These are phyloP conservation scores for Pythium utonaiense DNA, from an alignment of 352 stramenopile genomes.

Conservation along the genomic window DNA sequence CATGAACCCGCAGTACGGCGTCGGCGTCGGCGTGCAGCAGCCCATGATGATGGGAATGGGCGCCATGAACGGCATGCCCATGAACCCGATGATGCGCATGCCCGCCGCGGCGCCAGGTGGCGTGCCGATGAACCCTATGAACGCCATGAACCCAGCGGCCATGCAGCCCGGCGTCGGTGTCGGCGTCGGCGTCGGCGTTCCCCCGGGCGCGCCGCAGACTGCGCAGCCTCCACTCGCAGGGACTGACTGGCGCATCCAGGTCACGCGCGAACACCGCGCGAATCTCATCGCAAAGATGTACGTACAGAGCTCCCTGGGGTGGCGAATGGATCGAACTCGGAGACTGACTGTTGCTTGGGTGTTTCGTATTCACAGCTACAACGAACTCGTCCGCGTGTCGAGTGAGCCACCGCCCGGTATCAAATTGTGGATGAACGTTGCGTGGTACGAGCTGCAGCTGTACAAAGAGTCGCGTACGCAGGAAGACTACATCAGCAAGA, in stretches of 20 bases:
- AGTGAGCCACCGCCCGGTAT: conserved; percentile 73
- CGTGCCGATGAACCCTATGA: conserved; percentile 4
- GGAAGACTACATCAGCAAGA: conserved; percentile 88
- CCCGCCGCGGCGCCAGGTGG: conserved; percentile 8
- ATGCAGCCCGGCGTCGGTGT: conserved; percentile 13
- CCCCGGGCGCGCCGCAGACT: conserved; percentile 21
- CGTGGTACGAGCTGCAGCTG: conserved; percentile 80
- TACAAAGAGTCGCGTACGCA: conserved; percentile 84
- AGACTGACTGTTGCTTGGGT: background rate
- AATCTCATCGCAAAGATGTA: conserved; percentile 87
- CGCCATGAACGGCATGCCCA: conserved; percentile 46
- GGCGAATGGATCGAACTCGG: background rate
- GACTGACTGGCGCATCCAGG: conserved; percentile 76
- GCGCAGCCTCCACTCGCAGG: conserved; percentile 28
- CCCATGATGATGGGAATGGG: conserved; percentile 46
- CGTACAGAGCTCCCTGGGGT: conserved; percentile 6
- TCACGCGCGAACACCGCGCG: conserved; percentile 74
- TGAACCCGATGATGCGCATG: conserved; percentile 33
- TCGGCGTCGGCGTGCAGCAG: conserved; percentile 18
- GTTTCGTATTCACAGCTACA: conserved; percentile 41
- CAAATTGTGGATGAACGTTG: conserved; percentile 86
- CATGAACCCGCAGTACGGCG: conserved; percentile 35
- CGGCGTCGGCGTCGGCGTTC: conserved; percentile 5
- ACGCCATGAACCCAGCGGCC: conserved; percentile 30
- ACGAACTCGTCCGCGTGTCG: conserved; percentile 82